Base-by-base conservation (phyloP, 495 filamentous ascomycete species). In the Aspergillus kassunensis region DNA sequence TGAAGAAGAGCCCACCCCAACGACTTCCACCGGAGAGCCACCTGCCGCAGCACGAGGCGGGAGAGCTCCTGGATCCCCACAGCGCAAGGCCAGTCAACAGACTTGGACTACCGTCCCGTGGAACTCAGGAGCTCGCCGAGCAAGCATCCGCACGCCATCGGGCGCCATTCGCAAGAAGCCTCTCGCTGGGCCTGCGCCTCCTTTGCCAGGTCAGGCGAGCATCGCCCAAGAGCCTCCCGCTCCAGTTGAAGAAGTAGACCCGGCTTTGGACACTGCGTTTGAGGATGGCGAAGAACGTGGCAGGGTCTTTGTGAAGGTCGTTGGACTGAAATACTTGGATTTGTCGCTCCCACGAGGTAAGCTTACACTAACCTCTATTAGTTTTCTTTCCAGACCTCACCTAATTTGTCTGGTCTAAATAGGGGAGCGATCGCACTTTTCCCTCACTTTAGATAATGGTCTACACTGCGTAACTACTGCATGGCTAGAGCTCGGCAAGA, bases 41-140 rank as follows among this genome's bases (percentile, higher is more conserved):
- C 70, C 73, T 1, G 70, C 78, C 36, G 79, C 80, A n/a, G 50
- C 68, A 42, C 79, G 72, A 49, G 80, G 74, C 15, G 77, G 77
- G 13, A 80, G 81, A 15, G 86, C 87, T 30, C 81, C 83, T 21
- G 81, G 79, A n/a, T 83, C 82, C 53, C 85, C 85, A 8, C 84
- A 89, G 16, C 74, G 89, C 12, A 95, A 93, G 66, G 63, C 75
- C 39, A 89, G 77, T 63, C 80, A 91, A 29, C 88, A 95, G 64
- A 90, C 89, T 0, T 95, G 91, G 90, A 95, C 89, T 15, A 91
- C 93, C 16, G 93, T 96, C 59, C 95, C 93, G 5, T 98, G 93
- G 93, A 97, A 96, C 69, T 80, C 83, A 9, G 85, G 87, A 58
- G 73, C 79, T 21, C 76, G 88, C 47, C 80, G 89, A 18, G 79